Percentiles rank a stretch among this genome's conserved stretches.
phyloP scores from a whole-genome alignment of 2,329 filamentous ascomycete genomes.

The Didymosphaeria variabile region DNA sequence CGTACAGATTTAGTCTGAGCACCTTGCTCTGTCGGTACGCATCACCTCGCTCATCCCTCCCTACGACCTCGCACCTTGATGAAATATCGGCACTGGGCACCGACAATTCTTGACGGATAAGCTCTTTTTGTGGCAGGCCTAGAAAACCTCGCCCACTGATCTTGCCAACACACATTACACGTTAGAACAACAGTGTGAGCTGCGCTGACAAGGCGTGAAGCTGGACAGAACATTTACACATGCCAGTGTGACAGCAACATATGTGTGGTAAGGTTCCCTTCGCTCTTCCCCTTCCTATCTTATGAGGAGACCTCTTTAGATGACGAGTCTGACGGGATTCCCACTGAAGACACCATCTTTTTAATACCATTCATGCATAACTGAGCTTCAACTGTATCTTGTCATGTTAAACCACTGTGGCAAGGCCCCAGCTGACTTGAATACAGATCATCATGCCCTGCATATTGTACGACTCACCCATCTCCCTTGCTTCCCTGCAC shows the following conservation, averaged over 20 bases:
- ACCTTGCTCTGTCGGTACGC: constrained; percentile 34
- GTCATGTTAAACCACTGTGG: constrained; percentile 6
- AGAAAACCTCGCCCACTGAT: constrained; percentile 99
- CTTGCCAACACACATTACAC: constrained; percentile 17
- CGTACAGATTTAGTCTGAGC: neutral
- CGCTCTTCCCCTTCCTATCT: constrained; percentile 16
- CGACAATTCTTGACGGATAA: constrained; percentile 84
- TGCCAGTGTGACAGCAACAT: no score
- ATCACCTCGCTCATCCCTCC: constrained; percentile 22
- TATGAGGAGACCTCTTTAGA: constrained; percentile 66
- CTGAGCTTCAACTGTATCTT: constrained; percentile 16
- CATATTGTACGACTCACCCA: constrained; percentile 13
- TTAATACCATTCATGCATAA: constrained; percentile 76
- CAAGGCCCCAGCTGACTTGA: constrained; percentile 9
- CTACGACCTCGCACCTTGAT: constrained; percentile 65
- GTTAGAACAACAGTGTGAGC: neutral
- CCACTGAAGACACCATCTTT: constrained; percentile 72
- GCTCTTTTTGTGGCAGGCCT: constrained; percentile 94
- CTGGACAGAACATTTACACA: neutral
- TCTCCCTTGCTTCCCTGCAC: constrained; percentile 11
- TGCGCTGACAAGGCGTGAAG: constrained; percentile 23
- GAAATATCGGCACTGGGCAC: constrained; percentile 94
- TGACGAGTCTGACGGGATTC: constrained; percentile 83
- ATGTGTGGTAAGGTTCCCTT: constrained; percentile 29
- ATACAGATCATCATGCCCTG: neutral